Conservation (phyloP, 148 eudicot genomes). For the Fallopia convolvulus region DNA sequence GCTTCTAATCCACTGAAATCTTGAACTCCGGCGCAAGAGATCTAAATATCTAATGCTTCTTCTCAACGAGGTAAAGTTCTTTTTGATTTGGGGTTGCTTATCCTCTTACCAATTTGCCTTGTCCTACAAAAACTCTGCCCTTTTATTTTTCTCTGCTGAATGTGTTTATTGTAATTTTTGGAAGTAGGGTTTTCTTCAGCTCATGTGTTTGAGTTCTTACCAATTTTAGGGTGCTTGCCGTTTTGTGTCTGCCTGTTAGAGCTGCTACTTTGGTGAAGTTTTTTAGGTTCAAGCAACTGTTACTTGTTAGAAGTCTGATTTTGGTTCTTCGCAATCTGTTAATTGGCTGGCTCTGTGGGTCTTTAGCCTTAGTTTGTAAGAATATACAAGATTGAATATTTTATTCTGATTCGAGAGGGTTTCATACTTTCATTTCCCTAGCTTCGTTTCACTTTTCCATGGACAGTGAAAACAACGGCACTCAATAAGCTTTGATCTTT, state of each 20-base stretch:
- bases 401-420: neutral
- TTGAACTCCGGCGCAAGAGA: neutral
- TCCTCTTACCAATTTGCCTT: neutral
- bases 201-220: neutral
- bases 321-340: neutral
- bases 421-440: neutral
- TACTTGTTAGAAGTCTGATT: neutral
- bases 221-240: neutral
- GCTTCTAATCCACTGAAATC: neutral
- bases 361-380: neutral
- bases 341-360: neutral
- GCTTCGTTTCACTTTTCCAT: neutral
- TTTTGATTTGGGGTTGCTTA: neutral
- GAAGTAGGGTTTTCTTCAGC: neutral
- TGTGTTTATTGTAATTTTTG: neutral
- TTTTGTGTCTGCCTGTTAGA: constrained; percentile 3
- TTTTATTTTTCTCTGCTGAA: neutral
- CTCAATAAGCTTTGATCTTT: neutral
- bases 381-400: neutral
- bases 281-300: neutral
- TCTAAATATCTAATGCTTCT: constrained; percentile 5
- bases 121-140: neutral
- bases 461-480: neutral
- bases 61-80: constrained; percentile 1
- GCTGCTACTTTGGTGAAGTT: neutral